phyloP scores from a whole-genome alignment of 805 yeast genomes.

The Clavispora fructus region DNA sequence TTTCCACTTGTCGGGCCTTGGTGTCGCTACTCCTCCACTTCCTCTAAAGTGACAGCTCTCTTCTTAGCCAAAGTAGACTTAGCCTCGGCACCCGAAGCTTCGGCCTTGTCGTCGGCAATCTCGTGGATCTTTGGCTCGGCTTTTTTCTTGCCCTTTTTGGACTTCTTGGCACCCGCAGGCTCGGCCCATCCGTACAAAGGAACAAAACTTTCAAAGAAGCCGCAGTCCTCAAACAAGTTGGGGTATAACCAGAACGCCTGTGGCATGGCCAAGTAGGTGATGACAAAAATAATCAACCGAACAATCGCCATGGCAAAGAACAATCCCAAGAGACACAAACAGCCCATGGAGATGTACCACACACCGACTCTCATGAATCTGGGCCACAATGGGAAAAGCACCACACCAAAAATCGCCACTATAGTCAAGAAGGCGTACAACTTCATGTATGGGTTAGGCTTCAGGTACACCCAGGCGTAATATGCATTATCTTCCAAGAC shows the following conservation, averaged over 20 bases:
- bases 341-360: slow-evolving; percentile 80
- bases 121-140: slow-evolving; percentile 6
- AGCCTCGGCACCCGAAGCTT: slow-evolving; percentile 13
- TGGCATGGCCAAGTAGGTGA: slow-evolving; percentile 53
- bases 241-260: slow-evolving; percentile 96
- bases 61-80: slow-evolving; percentile 16
- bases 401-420: slow-evolving; percentile 55
- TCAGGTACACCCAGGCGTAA: slow-evolving; percentile 77
- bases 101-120: slow-evolving; percentile 3
- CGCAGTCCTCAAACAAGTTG: slow-evolving; percentile 91
- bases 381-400: slow-evolving; percentile 96
- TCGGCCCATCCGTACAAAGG: slow-evolving; percentile 86
- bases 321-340: slow-evolving; percentile 65
- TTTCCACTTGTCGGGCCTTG: neutral
- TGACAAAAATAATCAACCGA: slow-evolving; percentile 62
- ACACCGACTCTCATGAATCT: slow-evolving; percentile 80
- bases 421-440: slow-evolving; percentile 63
- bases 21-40: slow-evolving; percentile 27
- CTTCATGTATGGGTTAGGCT: slow-evolving; percentile 61
- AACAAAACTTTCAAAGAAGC: slow-evolving; percentile 83
- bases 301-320: slow-evolving; percentile 77
- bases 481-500: slow-evolving; percentile 61
- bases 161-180: slow-evolving; percentile 26
- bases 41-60: slow-evolving; percentile 36
- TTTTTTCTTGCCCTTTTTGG: slow-evolving; percentile 14